Evolutionary conservation across 306 rosid genomes (phyloP).

Genomic region (Cicer pinnatifidum): DNA sequence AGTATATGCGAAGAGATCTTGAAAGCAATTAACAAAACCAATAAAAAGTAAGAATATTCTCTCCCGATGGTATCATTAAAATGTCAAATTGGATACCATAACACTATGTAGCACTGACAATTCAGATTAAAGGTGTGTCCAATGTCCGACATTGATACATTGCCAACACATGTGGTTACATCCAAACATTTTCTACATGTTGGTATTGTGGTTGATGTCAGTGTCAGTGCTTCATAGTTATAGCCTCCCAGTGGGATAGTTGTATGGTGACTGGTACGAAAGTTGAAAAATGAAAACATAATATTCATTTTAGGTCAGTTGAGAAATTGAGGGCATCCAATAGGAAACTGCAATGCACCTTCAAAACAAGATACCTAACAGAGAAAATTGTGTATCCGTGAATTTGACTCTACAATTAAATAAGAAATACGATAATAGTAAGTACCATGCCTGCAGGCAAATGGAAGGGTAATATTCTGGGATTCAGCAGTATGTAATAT

Average conservation of each 20-base stretch:
- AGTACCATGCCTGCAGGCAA: constrained; percentile 99
- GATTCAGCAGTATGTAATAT: constrained; percentile 92
- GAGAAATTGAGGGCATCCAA: too few relatives aligned
- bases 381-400: background rate
- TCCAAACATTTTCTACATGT: too few relatives aligned
- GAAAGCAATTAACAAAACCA: background rate
- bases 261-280: background rate
- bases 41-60: background rate
- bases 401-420: background rate
- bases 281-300: too few relatives aligned
- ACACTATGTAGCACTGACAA: background rate
- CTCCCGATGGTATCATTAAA: constrained; percentile 9
- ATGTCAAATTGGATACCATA: constrained; percentile 24
- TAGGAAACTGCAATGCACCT: background rate
- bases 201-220: too few relatives aligned
- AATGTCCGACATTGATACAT: too few relatives aligned
- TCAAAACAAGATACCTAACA: background rate
- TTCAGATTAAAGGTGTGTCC: too few relatives aligned
- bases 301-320: too few relatives aligned
- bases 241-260: background rate
- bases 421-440: constrained; percentile 50
- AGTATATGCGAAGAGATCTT: background rate
- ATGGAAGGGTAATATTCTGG: constrained; percentile 90
- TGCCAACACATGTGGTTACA: too few relatives aligned
- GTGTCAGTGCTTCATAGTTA: too few relatives aligned